A percentile compares a stretch with the other conserved stretches of the same genome.
Conservation (phyloP, 2,329 filamentous ascomycete species). For the Helotiales sp. region DNA sequence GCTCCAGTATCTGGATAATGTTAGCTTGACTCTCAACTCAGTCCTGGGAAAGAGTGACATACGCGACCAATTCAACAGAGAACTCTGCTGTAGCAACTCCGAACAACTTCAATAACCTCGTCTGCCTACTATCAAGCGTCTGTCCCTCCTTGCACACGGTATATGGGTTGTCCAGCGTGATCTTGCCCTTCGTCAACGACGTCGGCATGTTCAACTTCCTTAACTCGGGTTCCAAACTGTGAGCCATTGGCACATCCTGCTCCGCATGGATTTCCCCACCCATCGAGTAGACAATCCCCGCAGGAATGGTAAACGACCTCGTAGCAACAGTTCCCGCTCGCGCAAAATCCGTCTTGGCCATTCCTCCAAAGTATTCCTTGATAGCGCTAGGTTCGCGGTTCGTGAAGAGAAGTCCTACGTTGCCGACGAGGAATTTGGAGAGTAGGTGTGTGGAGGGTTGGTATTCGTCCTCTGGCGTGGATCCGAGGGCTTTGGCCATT, state of each 20-base stretch:
- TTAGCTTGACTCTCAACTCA: conserved; percentile 23
- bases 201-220: conserved; percentile 90
- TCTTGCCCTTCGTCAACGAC: conserved; percentile 84
- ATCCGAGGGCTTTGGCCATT: conserved; percentile 93
- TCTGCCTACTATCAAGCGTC: conserved; percentile 87
- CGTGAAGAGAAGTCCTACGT: conserved; percentile 90
- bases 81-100: conserved; percentile 91
- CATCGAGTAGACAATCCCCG: conserved; percentile 79
- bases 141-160: conserved; percentile 83
- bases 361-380: conserved; percentile 72
- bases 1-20: conserved; percentile 61
- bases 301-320: conserved; percentile 78
- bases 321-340: conserved; percentile 80
- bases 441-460: conserved; percentile 78
- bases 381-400: conserved; percentile 73
- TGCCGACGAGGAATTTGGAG: conserved; percentile 72
- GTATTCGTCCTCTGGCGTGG: conserved; percentile 76
- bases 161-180: conserved; percentile 65
- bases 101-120: conserved; percentile 91
- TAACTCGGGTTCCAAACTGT: conserved; percentile 89
- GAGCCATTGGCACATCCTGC: conserved; percentile 84
- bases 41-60: conserved; percentile 43
- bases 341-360: conserved; percentile 84
- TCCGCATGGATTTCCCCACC: conserved; percentile 80
- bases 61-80: conserved; percentile 77